Evolutionary conservation across 1,139 yeast species (phyloP).

Genomic region (Suhomyces panamericanus): DNA sequence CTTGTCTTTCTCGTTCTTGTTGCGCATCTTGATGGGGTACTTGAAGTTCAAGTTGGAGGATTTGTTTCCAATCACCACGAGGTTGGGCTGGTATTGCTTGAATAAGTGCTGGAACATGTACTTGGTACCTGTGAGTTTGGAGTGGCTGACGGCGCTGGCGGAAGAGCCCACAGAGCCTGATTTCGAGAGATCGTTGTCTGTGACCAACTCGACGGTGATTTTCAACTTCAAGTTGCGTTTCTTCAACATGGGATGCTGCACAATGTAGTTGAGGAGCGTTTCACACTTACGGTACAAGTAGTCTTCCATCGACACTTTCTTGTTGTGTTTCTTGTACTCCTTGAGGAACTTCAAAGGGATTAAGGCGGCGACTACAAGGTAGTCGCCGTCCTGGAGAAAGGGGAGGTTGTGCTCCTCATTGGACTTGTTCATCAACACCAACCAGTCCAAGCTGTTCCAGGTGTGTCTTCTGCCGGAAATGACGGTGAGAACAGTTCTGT

Average conservation of each 20-base stretch:
- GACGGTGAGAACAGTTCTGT: conserved; percentile 39
- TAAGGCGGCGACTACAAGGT: conserved; percentile 39
- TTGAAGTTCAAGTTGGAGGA: conserved; percentile 45
- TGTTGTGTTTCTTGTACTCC: conserved; percentile 15
- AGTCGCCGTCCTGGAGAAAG: conserved; percentile 42
- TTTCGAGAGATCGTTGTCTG: conserved; percentile 14
- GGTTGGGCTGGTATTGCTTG: conserved; percentile 44
- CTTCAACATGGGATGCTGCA: conserved; percentile 25
- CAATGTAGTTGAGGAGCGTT: conserved; percentile 41
- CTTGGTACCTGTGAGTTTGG: conserved; percentile 28
- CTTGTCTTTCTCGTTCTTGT: conserved; percentile 21
- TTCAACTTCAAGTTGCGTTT: conserved; percentile 36
- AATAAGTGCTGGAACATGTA: conserved; percentile 39
- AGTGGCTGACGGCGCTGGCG: conserved; percentile 1
- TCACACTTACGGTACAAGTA: conserved; percentile 42
- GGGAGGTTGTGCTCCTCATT: conserved; percentile 1
- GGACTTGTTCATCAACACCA: conserved; percentile 21
- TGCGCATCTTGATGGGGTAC: conserved; percentile 38
- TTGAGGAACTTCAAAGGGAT: conserved; percentile 33
- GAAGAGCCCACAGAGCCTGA: conserved; percentile 8
- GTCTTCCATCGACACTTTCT: conserved; percentile 21
- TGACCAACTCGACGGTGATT: conserved; percentile 56
- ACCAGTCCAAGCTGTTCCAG: conserved; percentile 49
- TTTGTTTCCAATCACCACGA: conserved; percentile 38
- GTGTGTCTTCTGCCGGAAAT: conserved; percentile 46